Conservation (phyloP, 176 grass and related monocot genomes). For the Thalia dealbata region DNA sequence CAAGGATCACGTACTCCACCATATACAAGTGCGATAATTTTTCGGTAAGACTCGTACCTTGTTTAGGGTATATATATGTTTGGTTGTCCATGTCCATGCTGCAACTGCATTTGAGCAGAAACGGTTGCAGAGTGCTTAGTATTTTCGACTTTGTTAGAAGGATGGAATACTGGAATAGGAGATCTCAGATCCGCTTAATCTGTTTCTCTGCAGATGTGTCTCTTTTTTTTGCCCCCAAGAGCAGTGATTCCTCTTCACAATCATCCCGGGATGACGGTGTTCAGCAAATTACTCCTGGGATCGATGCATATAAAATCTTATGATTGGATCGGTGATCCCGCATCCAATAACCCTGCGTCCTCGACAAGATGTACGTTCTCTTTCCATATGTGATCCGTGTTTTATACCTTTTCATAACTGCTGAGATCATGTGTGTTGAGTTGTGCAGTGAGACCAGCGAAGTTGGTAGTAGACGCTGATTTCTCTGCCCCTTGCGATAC, state of each 20-base stretch:
- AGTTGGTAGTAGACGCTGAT: conserved; percentile 51
- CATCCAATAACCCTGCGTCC: neutral
- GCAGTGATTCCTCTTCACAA: conserved; percentile 81
- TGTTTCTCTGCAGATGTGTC: conserved; percentile 53
- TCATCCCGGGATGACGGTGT: conserved; percentile 94
- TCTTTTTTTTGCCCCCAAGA: conserved; percentile 62
- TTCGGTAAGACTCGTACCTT: conserved; percentile 36
- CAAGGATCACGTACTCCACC: conserved; percentile 37
- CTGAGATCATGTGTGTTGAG: neutral
- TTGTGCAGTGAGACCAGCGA: conserved; percentile 48
- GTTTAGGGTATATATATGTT: neutral
- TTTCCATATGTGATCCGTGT: neutral
- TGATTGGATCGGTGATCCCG: conserved; percentile 46
- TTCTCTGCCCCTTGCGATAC: conserved; percentile 61
- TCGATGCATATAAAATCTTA: conserved; percentile 76
- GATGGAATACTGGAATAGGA: neutral
- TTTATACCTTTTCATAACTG: neutral
- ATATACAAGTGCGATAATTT: conserved; percentile 67
- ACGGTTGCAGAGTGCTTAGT: too few relatives aligned
- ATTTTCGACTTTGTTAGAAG: neutral
- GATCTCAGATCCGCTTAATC: too few relatives aligned
- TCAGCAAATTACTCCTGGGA: conserved; percentile 72
- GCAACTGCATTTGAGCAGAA: too few relatives aligned
- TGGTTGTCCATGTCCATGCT: too few relatives aligned
- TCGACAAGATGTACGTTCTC: conserved; percentile 17